These are phyloP conservation scores for Verruconis gallopava DNA, from an alignment of 2,329 filamentous ascomycete genomes.

Conservation along the genomic window DNA sequence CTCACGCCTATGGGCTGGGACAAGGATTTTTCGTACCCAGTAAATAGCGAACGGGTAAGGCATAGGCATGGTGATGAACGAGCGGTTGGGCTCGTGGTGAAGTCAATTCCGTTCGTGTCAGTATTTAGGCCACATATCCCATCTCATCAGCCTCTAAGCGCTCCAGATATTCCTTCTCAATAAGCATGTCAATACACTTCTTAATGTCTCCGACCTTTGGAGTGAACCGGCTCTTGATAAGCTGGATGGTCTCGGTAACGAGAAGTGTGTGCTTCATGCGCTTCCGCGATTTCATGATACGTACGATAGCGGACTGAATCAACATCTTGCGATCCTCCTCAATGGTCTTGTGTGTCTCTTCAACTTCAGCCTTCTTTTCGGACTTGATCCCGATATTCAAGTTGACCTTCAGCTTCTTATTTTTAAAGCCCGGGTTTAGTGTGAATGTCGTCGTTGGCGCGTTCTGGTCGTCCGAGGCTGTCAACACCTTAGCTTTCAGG, in stretches of 20 bases:
- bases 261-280: slow-evolving; percentile 95
- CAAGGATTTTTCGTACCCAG: too few species aligned
- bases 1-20: too few species aligned
- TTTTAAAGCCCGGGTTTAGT: slow-evolving; percentile 92
- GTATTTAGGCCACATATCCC: slow-evolving; percentile 70
- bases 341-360: slow-evolving; percentile 98
- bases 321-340: slow-evolving; percentile 95
- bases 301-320: slow-evolving; percentile 92
- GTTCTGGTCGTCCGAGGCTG: slow-evolving; percentile 58
- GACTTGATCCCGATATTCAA: slow-evolving; percentile 89
- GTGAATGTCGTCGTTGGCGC: slow-evolving; percentile 66
- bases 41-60: too few species aligned
- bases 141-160: slow-evolving; percentile 88
- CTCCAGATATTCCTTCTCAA: slow-evolving; percentile 98
- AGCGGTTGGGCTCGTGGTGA: too few species aligned
- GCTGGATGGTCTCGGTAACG: slow-evolving; percentile 87
- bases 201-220: slow-evolving; percentile 95
- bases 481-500: slow-evolving; percentile 83
- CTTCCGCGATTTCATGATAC: slow-evolving; percentile 99
- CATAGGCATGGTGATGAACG: too few species aligned
- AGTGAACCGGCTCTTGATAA: slow-evolving; percentile 85
- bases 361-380: slow-evolving; percentile 90
- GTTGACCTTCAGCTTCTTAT: slow-evolving; percentile 96
- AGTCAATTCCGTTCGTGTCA: too few species aligned
- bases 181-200: slow-evolving; percentile 96